These are phyloP conservation scores for Phytophthora fragariaefolia DNA, from an alignment of 352 stramenopile genomes.

Conservation along the genomic window DNA sequence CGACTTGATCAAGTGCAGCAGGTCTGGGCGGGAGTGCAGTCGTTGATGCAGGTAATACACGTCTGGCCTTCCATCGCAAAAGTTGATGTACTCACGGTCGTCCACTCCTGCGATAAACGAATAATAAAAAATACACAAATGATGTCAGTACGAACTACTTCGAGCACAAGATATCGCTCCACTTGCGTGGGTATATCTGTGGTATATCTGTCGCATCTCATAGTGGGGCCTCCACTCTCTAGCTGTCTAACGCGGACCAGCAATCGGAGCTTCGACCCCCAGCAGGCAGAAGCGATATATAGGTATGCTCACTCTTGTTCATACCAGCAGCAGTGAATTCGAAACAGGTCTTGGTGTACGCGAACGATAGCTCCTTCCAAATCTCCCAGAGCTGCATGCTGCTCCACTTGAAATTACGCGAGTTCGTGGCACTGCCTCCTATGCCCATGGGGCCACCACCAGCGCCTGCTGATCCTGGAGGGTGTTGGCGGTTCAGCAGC, in stretches of 20 bases:
- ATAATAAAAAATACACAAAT: slow-evolving; percentile 17
- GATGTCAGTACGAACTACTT: slow-evolving; percentile 30
- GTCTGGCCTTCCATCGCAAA: slow-evolving; percentile 73
- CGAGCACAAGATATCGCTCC: slow-evolving; percentile 9
- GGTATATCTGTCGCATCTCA: slow-evolving; percentile 24
- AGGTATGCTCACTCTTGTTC: slow-evolving; percentile 71
- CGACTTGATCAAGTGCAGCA: slow-evolving; percentile 84
- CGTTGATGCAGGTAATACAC: slow-evolving; percentile 86
- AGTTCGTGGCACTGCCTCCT: slow-evolving; percentile 44
- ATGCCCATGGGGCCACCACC: slow-evolving; percentile 24
- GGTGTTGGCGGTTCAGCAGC: slow-evolving; percentile 47
- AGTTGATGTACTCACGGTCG: slow-evolving; percentile 83
- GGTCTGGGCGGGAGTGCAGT: slow-evolving; percentile 70
- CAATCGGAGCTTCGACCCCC: slow-evolving; percentile 20
- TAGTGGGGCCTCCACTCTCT: slow-evolving; percentile 18
- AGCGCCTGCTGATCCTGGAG: slow-evolving; percentile 16
- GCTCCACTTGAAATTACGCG: slow-evolving; percentile 79
- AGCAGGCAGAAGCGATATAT: slow-evolving; percentile 40
- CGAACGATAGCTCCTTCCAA: slow-evolving; percentile 84
- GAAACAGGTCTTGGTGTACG: slow-evolving; percentile 85
- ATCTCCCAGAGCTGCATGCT: slow-evolving; percentile 87
- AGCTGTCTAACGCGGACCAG: background rate
- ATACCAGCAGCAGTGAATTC: slow-evolving; percentile 87
- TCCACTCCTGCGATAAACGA: slow-evolving; percentile 75
- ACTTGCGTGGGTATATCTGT: background rate